Conservation (phyloP, 2,329 filamentous ascomycete species). For the Trichoderma afroharzianum region DNA sequence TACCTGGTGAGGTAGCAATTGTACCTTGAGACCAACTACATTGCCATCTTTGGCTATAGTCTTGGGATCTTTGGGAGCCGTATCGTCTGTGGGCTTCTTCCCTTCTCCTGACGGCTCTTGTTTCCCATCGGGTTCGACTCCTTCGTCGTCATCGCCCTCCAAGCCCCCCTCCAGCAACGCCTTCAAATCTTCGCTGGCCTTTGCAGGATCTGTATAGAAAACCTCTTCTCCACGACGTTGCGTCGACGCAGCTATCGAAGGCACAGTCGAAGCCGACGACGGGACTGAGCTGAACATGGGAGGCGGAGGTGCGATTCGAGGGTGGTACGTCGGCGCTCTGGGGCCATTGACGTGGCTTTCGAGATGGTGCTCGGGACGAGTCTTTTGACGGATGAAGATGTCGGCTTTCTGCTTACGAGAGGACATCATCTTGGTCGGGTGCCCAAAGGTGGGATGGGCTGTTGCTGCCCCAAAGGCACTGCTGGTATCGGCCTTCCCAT, state of each 20-base stretch:
- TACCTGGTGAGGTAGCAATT: conserved; percentile 87
- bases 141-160: conserved; percentile 65
- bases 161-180: conserved; percentile 77
- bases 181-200: conserved; percentile 74
- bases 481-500: conserved; percentile 20
- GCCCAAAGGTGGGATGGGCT: conserved; percentile 33
- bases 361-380: conserved; percentile 55
- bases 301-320: conserved; percentile 45
- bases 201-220: conserved; percentile 65
- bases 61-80: conserved; percentile 24
- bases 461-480: conserved; percentile 21
- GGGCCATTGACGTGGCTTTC: conserved; percentile 48
- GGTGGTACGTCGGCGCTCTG: conserved; percentile 43
- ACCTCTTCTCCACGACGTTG: conserved; percentile 36
- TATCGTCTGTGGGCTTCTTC: conserved; percentile 24
- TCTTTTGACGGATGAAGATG: conserved; percentile 53
- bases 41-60: conserved; percentile 44
- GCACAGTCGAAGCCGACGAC: conserved; percentile 4
- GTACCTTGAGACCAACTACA: conserved; percentile 79
- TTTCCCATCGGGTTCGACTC: conserved; percentile 26
- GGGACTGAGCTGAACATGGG: conserved; percentile 47
- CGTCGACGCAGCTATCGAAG: conserved; percentile 13
- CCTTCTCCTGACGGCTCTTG: conserved; percentile 4
- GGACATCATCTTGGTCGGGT: conserved; percentile 43
- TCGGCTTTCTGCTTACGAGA: conserved; percentile 54